phyloP scores from a whole-genome alignment of 2,329 filamentous ascomycete genomes.

The Microdochium bolleyi region DNA sequence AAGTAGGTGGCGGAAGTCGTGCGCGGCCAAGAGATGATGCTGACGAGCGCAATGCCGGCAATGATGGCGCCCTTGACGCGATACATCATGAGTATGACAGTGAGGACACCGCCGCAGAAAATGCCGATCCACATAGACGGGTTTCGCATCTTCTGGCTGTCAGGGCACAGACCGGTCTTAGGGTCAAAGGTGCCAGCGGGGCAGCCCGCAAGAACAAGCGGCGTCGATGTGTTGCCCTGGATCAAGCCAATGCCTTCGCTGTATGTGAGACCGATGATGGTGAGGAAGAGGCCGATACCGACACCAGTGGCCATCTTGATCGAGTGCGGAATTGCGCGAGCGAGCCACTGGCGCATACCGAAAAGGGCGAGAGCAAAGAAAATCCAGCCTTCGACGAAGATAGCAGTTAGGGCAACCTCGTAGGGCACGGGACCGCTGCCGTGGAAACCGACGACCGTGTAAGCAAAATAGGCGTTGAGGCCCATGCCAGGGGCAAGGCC shows the following conservation, averaged over 20 bases:
- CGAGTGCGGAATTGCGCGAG: constrained; percentile 70
- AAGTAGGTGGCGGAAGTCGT: constrained; percentile 72
- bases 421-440: constrained; percentile 69
- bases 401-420: constrained; percentile 69
- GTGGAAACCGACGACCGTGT: constrained; percentile 63
- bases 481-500: constrained; percentile 71
- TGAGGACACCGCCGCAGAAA: constrained; percentile 76
- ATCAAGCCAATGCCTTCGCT: constrained; percentile 75
- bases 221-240: constrained; percentile 59
- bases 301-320: constrained; percentile 84
- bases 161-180: constrained; percentile 50
- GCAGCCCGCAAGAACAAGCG: constrained; percentile 70
- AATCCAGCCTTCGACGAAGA: constrained; percentile 82
- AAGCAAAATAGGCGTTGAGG: constrained; percentile 82
- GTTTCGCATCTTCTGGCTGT: constrained; percentile 66
- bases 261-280: constrained; percentile 70
- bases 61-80: constrained; percentile 84
- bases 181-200: constrained; percentile 28
- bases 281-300: constrained; percentile 78
- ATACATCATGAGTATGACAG: constrained; percentile 75
- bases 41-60: constrained; percentile 73
- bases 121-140: constrained; percentile 84
- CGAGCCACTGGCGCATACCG: constrained; percentile 82
- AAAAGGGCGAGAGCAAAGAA: constrained; percentile 74
- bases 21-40: constrained; percentile 83